Conservation (phyloP, 805 yeast species). For the Cyberlindnera xishuangbannaensis region DNA sequence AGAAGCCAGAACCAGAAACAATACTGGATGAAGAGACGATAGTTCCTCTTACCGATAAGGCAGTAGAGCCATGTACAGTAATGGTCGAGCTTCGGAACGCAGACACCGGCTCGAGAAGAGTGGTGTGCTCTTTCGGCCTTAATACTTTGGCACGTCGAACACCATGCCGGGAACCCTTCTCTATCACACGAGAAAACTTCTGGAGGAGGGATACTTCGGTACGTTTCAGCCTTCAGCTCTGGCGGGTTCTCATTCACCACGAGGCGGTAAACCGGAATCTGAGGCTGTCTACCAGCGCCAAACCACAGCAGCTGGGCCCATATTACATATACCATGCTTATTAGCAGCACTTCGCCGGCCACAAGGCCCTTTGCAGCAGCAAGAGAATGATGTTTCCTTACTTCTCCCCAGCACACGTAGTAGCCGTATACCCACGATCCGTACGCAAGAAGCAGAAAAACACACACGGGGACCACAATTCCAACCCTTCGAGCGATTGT, state of each 20-base stretch:
- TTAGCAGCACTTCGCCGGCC: constrained; percentile 25
- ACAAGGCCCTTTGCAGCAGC: constrained; percentile 30
- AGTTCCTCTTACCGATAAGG: constrained; percentile 65
- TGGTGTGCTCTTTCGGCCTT: constrained; percentile 71
- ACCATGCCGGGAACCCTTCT: constrained; percentile 74
- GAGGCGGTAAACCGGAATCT: constrained; percentile 32
- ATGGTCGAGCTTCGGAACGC: constrained; percentile 79
- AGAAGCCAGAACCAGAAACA: constrained; percentile 32
- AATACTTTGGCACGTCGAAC: constrained; percentile 57
- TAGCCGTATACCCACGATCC: constrained; percentile 23
- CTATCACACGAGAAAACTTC: constrained; percentile 59
- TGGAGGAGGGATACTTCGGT: constrained; percentile 40
- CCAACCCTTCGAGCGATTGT: constrained; percentile 1
- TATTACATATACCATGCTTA: constrained; percentile 23
- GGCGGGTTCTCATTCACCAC: constrained; percentile 21
- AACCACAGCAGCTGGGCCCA: constrained; percentile 40
- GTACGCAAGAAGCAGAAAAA: constrained; percentile 12
- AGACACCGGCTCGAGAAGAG: constrained; percentile 45
- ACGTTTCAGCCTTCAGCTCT: constrained; percentile 16
- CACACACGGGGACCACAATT: constrained; percentile 7
- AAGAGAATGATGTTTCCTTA: constrained; percentile 21
- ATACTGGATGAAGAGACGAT: constrained; percentile 52
- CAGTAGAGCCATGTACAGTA: constrained; percentile 74
- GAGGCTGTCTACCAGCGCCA: constrained; percentile 57
- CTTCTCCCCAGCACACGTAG: constrained; percentile 27